Evolutionary conservation across 202 grass and related monocot genomes (phyloP), one percentile per base, ranked within the genome.

Genomic region (Zoysia matrella): DNA sequence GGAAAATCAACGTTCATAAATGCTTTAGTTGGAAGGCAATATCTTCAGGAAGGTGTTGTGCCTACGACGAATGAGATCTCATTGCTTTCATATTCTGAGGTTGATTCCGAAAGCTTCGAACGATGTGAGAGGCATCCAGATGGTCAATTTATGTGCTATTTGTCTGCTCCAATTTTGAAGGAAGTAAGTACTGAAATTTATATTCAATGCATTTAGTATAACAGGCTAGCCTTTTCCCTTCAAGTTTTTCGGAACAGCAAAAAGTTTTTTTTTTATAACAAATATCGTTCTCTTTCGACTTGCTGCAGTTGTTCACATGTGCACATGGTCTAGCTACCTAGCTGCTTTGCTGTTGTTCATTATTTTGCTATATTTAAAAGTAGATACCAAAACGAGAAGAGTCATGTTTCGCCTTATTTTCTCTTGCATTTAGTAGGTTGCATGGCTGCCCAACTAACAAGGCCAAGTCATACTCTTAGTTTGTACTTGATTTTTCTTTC

Each of bases 1-100:
- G 96, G 93, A 82, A 96, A 99, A 90, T 99, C 93, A 54, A 95
- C 96, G 48, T 94, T 99, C 77, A 95, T 99, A 85, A 99, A 99
- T 84, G 96, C 93, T 65, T 79, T 99, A 71, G 91, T 99, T 82
- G 93, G 96, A 88, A 93, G 83, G 75, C 86, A 81, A 52, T 99
- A 95, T 82, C 86, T 99, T 72, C 83, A 99, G 77, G 96, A 99
- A 42, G 93, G 96, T 77, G 93, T 99, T 80, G 71, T 99, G 8
- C 96, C 93, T 76, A 99, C 89, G 3, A 99, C 96, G 72, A 99
- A 99, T 84, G 93, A 94, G 84, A 99, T 99, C 52, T 90, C 89
- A 45, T 61, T 95, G 48, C 89, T 99, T 48, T 94, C 85, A 45
- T 92, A 95, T 94, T 93, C 93, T 11, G 91, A 94, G 69, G 49